Evolutionary conservation across 495 filamentous ascomycete genomes (phyloP), one percentile per base, ranked within the genome.

Genomic region (Xylaria nigripes): DNA sequence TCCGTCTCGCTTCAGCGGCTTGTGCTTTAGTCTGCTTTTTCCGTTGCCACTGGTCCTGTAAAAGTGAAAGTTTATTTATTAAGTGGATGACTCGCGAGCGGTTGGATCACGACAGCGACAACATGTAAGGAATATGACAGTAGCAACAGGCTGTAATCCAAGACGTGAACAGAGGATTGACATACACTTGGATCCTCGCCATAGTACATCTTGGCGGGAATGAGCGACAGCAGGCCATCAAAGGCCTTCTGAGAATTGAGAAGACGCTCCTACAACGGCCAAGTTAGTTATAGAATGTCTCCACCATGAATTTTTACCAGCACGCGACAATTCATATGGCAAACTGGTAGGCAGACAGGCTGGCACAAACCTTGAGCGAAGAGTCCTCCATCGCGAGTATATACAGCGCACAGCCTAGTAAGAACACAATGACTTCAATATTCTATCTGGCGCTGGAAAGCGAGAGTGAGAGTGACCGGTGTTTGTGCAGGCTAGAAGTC

Each of bases 171-270:
- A 32, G 49, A 25, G 16, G 50, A 27, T 46, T n/a, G 48, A 84
- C 89, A 60, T 85, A 96, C 90, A 72, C 74, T 90, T 38, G 74
- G 84, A 61, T 94, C 89, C 61, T 90, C 84, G 36, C 85, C 88
- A 65, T 93, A 95, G 71, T 96, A 96, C 61, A 86, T 82, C 68
- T 92, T 91, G 19, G 89, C 91, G 24, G 93, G 93, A 63, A 95
- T 96, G 45, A 98, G 75, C 23, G 90, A 92, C 56, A 98, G 77
- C 16, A 98, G 71, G 51, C 91, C 89, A 67, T 96, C 86, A 65
- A 98, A 96, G 56, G 91, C 84, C 69, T 86, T 78, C 29, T 89
- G 83, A 66, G 95, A 87, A 70, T 82, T 86, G 67, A 82, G 85
- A 60, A 98, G 78, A 60, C 90, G 89, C 63, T 90, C 88, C 93